A percentile compares a stretch with the other conserved stretches of the same genome.
Evolutionary conservation across 78 protist species (phyloP).

Genomic region (Dictyostelium firmibasis): DNA sequence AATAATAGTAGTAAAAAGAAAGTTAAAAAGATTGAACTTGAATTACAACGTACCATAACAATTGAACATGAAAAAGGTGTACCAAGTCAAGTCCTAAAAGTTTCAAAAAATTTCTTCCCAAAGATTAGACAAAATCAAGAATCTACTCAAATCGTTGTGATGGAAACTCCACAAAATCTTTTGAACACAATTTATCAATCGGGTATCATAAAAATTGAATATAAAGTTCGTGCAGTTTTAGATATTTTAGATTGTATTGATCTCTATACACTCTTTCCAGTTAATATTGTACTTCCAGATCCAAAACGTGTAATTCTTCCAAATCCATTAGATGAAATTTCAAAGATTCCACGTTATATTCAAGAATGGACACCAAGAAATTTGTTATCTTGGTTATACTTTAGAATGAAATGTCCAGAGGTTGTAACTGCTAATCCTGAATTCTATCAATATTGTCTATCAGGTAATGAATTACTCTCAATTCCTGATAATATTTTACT

Average conservation of each 20-base stretch:
- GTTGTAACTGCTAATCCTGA: background rate
- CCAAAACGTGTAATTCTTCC: background rate
- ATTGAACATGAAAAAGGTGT: background rate
- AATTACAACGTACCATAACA: background rate
- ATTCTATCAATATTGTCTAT: slow-evolving; percentile 2
- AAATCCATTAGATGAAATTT: slow-evolving; percentile 19
- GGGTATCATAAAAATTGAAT: slow-evolving; percentile 1
- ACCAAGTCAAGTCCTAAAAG: background rate
- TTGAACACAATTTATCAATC: background rate
- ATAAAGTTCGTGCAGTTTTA: background rate
- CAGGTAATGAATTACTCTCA: slow-evolving; percentile 12
- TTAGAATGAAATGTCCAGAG: slow-evolving; percentile 15
- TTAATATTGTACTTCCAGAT: slow-evolving; percentile 16
- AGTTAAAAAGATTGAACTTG: slow-evolving; percentile 16
- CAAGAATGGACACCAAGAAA: slow-evolving; percentile 13
- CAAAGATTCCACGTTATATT: slow-evolving; percentile 36
- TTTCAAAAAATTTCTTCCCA: slow-evolving; percentile 6
- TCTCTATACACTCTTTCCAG: background rate
- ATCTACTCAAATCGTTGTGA: background rate
- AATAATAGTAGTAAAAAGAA: slow-evolving; percentile 25
- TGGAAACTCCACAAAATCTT: background rate
- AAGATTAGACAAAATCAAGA: background rate
- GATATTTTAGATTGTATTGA: slow-evolving; percentile 7
- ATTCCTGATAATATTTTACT: background rate
- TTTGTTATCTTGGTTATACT: background rate